A percentile compares a stretch with the other conserved stretches of the same genome.
Evolutionary conservation across 345 rosid genomes (phyloP).

Genomic region (Viola odorata): DNA sequence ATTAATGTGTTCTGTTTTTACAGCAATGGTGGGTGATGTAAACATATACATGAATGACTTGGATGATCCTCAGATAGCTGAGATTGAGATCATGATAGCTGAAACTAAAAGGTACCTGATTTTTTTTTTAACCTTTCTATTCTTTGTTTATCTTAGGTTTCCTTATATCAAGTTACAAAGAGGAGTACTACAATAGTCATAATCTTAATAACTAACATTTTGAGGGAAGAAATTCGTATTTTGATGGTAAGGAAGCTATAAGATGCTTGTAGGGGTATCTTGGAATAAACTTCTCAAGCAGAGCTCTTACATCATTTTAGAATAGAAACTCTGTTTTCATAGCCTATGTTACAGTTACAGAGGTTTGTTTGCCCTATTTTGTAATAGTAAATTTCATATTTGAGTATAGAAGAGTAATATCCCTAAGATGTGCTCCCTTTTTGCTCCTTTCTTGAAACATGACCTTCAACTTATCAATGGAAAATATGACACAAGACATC

Average conservation of each 20-base stretch:
- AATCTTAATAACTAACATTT: no score
- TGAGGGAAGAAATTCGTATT: no score
- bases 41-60: slow-evolving; percentile 89
- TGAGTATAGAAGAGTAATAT: neutral
- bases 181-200: no score
- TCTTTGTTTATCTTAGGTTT: neutral
- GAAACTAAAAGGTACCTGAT: slow-evolving; percentile 61
- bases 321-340: no score
- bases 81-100: slow-evolving; percentile 92
- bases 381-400: neutral
- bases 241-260: no score
- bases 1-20: slow-evolving; percentile 3
- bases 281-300: no score
- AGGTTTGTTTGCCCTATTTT: neutral
- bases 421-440: neutral
- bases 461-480: no score
- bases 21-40: slow-evolving; percentile 95
- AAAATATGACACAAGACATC: no score
- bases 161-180: neutral
- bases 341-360: neutral
- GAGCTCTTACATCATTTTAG: no score
- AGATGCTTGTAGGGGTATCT: no score
- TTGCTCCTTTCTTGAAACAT: no score
- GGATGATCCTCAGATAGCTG: slow-evolving; percentile 73
- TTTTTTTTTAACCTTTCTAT: neutral